A percentile compares a stretch with the other conserved stretches of the same genome.
phyloP scores from a whole-genome alignment of 495 filamentous ascomycete genomes.

The Amniculicola lignicola region DNA sequence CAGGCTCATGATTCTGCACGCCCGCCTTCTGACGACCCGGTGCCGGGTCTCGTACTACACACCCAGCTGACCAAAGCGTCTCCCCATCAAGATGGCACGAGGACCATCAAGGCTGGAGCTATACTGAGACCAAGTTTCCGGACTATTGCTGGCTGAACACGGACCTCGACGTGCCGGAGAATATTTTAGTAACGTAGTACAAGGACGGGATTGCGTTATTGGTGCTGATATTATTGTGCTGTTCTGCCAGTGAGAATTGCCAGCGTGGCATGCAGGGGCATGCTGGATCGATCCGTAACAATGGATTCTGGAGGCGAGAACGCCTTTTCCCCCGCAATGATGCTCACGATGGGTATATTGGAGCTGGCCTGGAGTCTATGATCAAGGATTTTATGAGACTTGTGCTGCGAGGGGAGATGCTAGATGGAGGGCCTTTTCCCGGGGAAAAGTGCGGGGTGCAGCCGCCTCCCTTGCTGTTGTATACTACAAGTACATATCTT shows the following conservation, averaged over 20 bases:
- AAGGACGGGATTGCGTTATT: slow-evolving; percentile 6
- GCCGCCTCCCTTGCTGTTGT: not conserved
- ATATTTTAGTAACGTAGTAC: slow-evolving; percentile 5
- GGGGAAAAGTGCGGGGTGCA: slow-evolving; percentile 14
- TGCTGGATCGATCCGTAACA: not conserved
- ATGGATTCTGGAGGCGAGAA: slow-evolving; percentile 24
- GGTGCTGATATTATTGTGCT: not conserved
- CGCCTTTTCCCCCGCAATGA: slow-evolving; percentile 21
- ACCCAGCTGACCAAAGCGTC: not conserved
- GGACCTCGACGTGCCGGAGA: slow-evolving; percentile 12
- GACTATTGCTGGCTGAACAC: not conserved
- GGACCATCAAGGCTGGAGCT: too few relatives aligned
- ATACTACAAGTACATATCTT: slow-evolving; percentile 15
- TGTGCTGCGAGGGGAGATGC: not conserved
- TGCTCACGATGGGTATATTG: slow-evolving; percentile 13
- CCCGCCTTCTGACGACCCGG: slow-evolving; percentile 1
- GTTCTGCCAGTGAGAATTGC: not conserved
- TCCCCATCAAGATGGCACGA: slow-evolving; percentile 2
- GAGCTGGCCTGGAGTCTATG: not conserved
- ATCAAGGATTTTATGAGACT: slow-evolving; percentile 7
- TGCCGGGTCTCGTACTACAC: slow-evolving; percentile 3
- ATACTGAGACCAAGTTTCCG: too few relatives aligned
- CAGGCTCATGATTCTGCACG: slow-evolving; percentile 3
- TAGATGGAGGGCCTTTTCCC: slow-evolving; percentile 13
- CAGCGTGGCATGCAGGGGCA: slow-evolving; percentile 10